Percentiles rank a stretch among this genome's conserved stretches.
Evolutionary conservation across 2,329 filamentous ascomycete species (phyloP).

Genomic region (Blastomyces gilchristii): DNA sequence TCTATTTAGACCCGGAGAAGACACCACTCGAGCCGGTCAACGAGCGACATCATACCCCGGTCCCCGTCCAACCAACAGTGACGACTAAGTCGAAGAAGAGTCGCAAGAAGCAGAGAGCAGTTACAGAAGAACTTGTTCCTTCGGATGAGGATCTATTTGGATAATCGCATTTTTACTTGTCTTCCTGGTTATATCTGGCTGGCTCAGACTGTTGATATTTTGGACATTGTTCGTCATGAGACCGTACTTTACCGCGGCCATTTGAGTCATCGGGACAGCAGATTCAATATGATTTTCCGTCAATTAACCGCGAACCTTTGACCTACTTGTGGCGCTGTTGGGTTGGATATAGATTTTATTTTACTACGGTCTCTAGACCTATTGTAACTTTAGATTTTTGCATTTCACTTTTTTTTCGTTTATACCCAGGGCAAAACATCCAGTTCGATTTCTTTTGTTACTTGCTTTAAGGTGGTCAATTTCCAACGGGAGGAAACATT

Average conservation of each 20-base stretch:
- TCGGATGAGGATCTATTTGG: constrained; percentile 8
- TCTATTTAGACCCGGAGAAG: constrained; percentile 4
- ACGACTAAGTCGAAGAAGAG: neutral
- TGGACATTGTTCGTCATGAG: too few species aligned
- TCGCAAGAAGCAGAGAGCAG: neutral
- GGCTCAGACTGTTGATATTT: neutral
- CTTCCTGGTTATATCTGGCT: neutral
- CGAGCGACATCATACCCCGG: neutral
- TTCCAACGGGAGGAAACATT: neutral
- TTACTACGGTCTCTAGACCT: neutral
- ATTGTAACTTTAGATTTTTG: neutral
- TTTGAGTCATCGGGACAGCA: neutral
- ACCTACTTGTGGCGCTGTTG: neutral
- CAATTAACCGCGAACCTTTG: neutral
- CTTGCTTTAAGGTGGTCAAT: neutral
- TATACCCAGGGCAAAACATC: constrained; percentile 1
- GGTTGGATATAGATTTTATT: constrained; percentile 4
- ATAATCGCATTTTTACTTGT: neutral
- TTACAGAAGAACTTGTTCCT: constrained; percentile 10
- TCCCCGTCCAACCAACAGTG: neutral
- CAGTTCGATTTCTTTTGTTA: neutral
- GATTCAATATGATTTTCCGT: neutral
- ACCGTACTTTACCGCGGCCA: neutral
- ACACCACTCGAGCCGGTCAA: constrained; percentile 3
- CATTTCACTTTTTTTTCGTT: neutral